Conservation (phyloP, 805 yeast genomes). For the Babjeviella inositovora region DNA sequence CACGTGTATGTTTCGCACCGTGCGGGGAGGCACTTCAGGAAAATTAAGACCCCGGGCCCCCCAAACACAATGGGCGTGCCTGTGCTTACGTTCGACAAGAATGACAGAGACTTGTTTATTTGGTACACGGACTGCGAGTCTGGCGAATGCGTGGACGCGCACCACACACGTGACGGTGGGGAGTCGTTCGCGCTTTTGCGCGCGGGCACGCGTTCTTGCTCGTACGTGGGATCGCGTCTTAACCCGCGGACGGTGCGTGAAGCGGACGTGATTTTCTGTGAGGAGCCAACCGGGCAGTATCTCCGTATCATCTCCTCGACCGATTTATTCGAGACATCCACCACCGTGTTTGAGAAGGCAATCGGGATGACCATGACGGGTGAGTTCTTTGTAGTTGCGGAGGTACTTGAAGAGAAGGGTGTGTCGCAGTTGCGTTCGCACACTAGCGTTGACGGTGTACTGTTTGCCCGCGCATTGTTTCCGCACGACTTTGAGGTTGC, state of each 20-base stretch:
- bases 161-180: conserved; percentile 57
- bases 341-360: conserved; percentile 31
- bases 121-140: conserved; percentile 29
- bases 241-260: conserved; percentile 10
- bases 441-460: conserved; percentile 65
- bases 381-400: conserved; percentile 61
- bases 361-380: conserved; percentile 65
- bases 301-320: conserved; percentile 22
- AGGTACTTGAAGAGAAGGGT: conserved; percentile 25
- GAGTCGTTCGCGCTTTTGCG: conserved; percentile 34
- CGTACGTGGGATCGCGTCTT: conserved; percentile 57
- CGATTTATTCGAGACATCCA: conserved; percentile 29
- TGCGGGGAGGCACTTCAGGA: conserved; percentile 44
- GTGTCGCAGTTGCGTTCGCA: conserved; percentile 36
- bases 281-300: conserved; percentile 13
- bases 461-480: conserved; percentile 65
- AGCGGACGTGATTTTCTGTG: conserved; percentile 50
- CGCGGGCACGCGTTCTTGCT: conserved; percentile 42
- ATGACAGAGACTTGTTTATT: conserved; percentile 39
- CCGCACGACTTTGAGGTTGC: conserved; percentile 49
- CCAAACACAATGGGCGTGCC: conserved; percentile 16
- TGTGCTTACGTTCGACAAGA: conserved; percentile 48
- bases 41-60: conserved; percentile 31
- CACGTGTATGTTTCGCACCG: conserved; percentile 44
- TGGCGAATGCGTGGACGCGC: conserved; percentile 40